Base-by-base conservation (phyloP, 768 basidiomycete species). In the Hydnomerulius pinastri region DNA sequence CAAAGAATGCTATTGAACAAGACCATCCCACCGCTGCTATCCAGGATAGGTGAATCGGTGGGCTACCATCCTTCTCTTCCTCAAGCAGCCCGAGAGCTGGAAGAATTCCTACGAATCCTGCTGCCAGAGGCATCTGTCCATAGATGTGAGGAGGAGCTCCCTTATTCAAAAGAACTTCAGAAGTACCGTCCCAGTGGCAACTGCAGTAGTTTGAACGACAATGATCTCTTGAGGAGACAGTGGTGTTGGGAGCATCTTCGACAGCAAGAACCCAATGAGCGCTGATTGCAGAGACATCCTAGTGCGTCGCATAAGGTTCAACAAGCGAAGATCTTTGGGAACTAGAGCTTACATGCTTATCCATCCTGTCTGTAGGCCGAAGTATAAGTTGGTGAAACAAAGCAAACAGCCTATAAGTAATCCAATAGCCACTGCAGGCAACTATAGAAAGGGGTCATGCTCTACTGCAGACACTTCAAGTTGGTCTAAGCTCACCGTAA, bases 271-370 rank as follows among this genome's bases (percentile, higher is more conserved):
- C 4, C 94, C 96, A 28, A 98, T 86, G 29, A 98, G 77, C 10
- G 95, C 91, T 0, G 93, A 95, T 63, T 98, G 94, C 23, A 96
- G 79, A 8, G 93, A 93, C 93, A 95, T 96, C 92, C 91, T 92
- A 54, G 33, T 45, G 37, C 21, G n/a, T 28, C n/a, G 45, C 5
- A 47, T 47, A 38, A 50, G 51, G 46, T 9, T 11, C 30, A 23
- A 29, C 18, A 20, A 4, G 37, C 17, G 6, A 13, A 11, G 15
- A 23, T 10, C 18, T 21, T 40, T 39, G 4, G 21, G 62, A 37
- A 50, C 81, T n/a, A n/a, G n/a, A n/a, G n/a, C n/a, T 43, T 58
- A 90, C 90, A 92, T 92, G 60, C 85, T 86, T 56, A 92, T 90
- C 86, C 90, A 93, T 64, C 91, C 91, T 2, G 91, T 91, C 68